Percentiles rank a stretch among this genome's conserved stretches.
Evolutionary conservation across 2,329 filamentous ascomycete genomes (phyloP).

Genomic region (Penicillium italicum): DNA sequence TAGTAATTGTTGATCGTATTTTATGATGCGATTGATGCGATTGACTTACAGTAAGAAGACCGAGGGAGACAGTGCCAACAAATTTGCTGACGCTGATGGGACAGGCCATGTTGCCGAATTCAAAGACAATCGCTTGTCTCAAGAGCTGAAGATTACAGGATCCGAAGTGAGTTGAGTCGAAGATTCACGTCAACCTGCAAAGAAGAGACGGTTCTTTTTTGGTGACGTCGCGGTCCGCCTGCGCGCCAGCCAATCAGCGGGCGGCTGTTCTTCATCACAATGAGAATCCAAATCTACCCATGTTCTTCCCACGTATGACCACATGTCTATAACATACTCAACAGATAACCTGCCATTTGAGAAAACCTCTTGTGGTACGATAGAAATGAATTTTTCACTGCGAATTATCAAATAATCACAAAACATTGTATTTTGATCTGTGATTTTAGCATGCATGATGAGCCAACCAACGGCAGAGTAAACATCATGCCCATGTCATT

Average conservation of each 20-base stretch:
- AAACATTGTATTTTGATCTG: too few relatives aligned
- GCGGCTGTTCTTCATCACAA: neutral
- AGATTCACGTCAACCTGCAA: neutral
- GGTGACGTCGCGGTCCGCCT: slow-evolving; percentile 5
- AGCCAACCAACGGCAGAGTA: too few relatives aligned
- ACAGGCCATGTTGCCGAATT: slow-evolving; percentile 55
- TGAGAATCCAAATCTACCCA: too few relatives aligned
- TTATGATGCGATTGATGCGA: slow-evolving; percentile 3
- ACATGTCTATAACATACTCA: too few relatives aligned
- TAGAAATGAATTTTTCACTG: too few relatives aligned
- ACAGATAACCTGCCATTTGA: too few relatives aligned
- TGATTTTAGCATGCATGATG: too few relatives aligned
- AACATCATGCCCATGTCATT: too few relatives aligned
- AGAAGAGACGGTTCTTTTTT: neutral
- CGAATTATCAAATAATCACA: too few relatives aligned
- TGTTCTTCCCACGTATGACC: too few relatives aligned
- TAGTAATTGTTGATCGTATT: slow-evolving; percentile 6
- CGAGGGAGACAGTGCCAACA: slow-evolving; percentile 84
- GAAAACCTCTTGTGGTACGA: too few relatives aligned
- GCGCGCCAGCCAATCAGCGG: slow-evolving; percentile 5
- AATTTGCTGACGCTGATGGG: slow-evolving; percentile 82
- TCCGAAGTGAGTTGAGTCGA: neutral
- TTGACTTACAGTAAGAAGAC: slow-evolving; percentile 74
- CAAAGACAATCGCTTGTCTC: neutral
- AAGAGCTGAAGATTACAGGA: neutral